Evolutionary conservation across 2,329 filamentous ascomycete genomes (phyloP), one percentile per base, ranked within the genome.

Genomic region (Tolypocladium endophyticum): DNA sequence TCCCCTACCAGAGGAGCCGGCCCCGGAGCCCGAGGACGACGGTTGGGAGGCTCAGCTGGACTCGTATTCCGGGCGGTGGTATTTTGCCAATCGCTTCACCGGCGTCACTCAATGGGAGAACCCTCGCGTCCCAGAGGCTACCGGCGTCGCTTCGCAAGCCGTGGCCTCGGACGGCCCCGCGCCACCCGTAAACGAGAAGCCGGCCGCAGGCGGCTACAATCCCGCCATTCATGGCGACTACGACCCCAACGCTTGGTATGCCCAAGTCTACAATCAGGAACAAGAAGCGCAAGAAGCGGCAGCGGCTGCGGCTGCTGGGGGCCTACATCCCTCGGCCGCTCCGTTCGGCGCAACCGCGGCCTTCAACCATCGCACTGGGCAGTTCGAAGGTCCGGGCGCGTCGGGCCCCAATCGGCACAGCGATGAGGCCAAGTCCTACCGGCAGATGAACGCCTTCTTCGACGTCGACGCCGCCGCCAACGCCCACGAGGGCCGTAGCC

Each of bases 181-280:
- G 39, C 68, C 67, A 6, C 73, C 72, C 7, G 64, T 70, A 58
- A 70, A 72, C 60, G 73, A 74, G 62, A 71, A 60, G 58, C 76
- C 66, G 54, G 76, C 83, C 28, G 82, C 81, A 6, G 87, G 87
- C 61, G 92, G 93, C 62, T 99, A 99, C 77, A 96, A 97, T 71
- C 94, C 94, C 1, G 89, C 91, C 30, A 93, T 99, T 54, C 94
- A 99, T 72, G 94, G 94, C 66, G 89, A 92, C 76, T 99, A 97
- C 77, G 94, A 99, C 69, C 92, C 92, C 4, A 94, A 87, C 61
- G 93, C 94, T n/a, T 89, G 92, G 77, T 99, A 99, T 72, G 93
- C 94, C 14, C 82, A 89, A 70, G 77, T 79, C 54, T 71, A 80
- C 53, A 73, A 77, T 55, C 71, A 72, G 14, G 67, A 71, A 12